Percentiles rank a stretch among this genome's conserved stretches.
Conservation (phyloP, 495 filamentous ascomycete genomes). For the Talaromyces liani region DNA sequence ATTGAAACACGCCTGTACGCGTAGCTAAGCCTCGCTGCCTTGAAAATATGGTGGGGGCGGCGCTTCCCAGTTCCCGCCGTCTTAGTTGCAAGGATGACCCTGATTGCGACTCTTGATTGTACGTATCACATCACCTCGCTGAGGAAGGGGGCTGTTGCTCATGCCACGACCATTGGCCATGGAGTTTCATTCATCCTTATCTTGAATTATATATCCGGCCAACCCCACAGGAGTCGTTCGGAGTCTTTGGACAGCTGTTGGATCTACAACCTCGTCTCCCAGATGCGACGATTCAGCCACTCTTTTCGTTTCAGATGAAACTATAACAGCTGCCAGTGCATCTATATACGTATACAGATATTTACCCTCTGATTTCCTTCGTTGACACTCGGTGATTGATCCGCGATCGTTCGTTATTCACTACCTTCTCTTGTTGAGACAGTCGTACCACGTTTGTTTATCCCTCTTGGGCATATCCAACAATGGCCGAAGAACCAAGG, state of each 20-base stretch:
- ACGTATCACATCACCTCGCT: neutral
- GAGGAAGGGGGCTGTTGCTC: neutral
- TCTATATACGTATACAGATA: neutral
- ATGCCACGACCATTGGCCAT: neutral
- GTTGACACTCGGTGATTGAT: neutral
- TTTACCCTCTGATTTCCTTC: neutral
- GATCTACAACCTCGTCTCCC: neutral
- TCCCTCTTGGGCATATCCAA: neutral
- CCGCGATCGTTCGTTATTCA: neutral
- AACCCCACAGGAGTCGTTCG: neutral
- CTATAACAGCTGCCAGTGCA: neutral
- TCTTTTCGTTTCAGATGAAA: neutral
- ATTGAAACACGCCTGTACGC: neutral
- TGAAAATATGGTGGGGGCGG: neutral
- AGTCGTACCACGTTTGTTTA: neutral
- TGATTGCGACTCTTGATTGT: neutral
- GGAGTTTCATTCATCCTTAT: neutral
- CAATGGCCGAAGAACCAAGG: slow-evolving; percentile 32
- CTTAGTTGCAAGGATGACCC: neutral
- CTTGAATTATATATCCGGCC: neutral
- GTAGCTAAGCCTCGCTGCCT: slow-evolving; percentile 1
- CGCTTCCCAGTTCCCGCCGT: neutral
- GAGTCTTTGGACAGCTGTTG: neutral
- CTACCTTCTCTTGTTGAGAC: neutral
- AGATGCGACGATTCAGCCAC: neutral